These are phyloP conservation scores for Thalassiosira hispida DNA, from an alignment of 352 stramenopile species.

Conservation along the genomic window DNA sequence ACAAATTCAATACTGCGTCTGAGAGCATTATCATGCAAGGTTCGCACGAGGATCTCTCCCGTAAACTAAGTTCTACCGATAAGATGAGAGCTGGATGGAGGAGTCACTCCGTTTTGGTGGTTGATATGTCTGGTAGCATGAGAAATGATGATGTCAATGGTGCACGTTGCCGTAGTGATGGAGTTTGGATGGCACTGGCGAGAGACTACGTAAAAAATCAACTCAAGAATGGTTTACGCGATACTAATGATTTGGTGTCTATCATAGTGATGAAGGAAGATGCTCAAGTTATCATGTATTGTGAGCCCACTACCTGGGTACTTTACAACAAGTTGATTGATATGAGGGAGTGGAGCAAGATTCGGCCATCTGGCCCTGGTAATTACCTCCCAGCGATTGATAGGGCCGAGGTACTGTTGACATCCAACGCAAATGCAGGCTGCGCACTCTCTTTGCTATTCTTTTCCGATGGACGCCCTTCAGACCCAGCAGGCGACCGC, in stretches of 20 bases:
- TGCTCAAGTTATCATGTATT: slow-evolving; percentile 38
- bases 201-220: slow-evolving; percentile 56
- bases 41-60: background rate
- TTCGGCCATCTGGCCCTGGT: slow-evolving; percentile 33
- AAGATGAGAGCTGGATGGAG: slow-evolving; percentile 25
- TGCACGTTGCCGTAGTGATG: slow-evolving; percentile 59
- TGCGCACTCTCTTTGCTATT: slow-evolving; percentile 61
- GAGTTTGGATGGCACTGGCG: slow-evolving; percentile 57
- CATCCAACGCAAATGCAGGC: slow-evolving; percentile 30
- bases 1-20: background rate
- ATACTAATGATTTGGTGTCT: slow-evolving; percentile 47
- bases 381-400: slow-evolving; percentile 58
- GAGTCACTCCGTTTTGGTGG: slow-evolving; percentile 56
- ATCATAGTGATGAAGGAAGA: slow-evolving; percentile 52
- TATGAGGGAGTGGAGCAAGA: slow-evolving; percentile 46
- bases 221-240: slow-evolving; percentile 17
- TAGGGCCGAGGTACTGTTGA: slow-evolving; percentile 41
- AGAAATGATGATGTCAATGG: slow-evolving; percentile 62
- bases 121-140: slow-evolving; percentile 66
- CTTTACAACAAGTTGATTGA: slow-evolving; percentile 65
- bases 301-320: slow-evolving; percentile 45
- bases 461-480: slow-evolving; percentile 64
- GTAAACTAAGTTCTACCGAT: background rate
- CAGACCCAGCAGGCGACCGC: slow-evolving; percentile 23
- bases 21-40: background rate